Conservation (phyloP, 73 alveolate genomes). For the Symbiodinium natans region DNA sequence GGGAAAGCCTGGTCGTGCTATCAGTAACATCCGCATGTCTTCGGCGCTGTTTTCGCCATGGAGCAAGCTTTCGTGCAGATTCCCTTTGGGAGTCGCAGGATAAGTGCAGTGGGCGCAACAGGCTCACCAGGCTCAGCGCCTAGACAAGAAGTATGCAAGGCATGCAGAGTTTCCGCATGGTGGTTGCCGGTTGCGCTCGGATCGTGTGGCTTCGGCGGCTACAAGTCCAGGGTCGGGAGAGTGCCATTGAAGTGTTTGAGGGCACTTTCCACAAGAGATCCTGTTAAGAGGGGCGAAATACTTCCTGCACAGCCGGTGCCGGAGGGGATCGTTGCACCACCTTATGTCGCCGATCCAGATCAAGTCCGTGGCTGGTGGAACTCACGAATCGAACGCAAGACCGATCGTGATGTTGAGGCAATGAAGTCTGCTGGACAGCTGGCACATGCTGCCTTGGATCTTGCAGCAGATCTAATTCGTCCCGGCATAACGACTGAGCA, state of each 20-base stretch:
- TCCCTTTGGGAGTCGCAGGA: neutral
- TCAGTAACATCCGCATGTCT: neutral
- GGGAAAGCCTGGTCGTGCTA: too few species aligned
- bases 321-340: constrained; percentile 37
- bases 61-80: neutral
- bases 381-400: constrained; percentile 31
- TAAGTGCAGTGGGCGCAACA: neutral
- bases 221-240: neutral
- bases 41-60: neutral
- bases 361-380: constrained; percentile 93
- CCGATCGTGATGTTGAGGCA: constrained; percentile 94
- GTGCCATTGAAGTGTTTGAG: neutral
- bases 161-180: neutral
- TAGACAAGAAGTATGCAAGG: neutral
- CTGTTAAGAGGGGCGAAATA: constrained; percentile 41
- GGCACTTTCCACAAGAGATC: neutral
- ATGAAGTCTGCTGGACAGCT: constrained; percentile 96
- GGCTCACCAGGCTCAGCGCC: neutral
- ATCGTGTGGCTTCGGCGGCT: neutral
- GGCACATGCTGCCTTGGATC: constrained; percentile 97
- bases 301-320: constrained; percentile 80
- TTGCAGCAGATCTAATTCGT: constrained; percentile 96
- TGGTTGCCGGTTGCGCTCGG: neutral
- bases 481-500: constrained; percentile 98
- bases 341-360: constrained; percentile 76